Evolutionary conservation across 805 yeast species (phyloP).

Genomic region (Tetrapisispora iriomotensis): DNA sequence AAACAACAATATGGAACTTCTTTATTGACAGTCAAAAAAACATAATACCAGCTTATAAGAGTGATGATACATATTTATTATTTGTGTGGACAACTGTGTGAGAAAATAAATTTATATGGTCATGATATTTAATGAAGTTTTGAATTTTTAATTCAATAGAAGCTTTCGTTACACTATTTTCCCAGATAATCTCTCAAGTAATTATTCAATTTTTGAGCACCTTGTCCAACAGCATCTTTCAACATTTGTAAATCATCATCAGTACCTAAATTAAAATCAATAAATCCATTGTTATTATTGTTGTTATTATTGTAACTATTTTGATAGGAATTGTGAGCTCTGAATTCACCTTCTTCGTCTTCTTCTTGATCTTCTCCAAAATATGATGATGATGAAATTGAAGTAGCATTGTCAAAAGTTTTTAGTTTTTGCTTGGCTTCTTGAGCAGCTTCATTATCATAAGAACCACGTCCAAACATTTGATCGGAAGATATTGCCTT

Average conservation of each 20-base stretch:
- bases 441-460: conserved; percentile 63
- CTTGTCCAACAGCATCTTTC: conserved; percentile 87
- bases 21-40: no score
- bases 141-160: no score
- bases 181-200: conserved; percentile 78
- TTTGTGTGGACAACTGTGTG: no score
- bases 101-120: no score
- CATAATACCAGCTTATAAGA: no score
- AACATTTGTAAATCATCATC: conserved; percentile 81
- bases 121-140: no score
- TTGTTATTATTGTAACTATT: conserved; percentile 17
- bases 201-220: conserved; percentile 81
- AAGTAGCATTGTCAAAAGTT: conserved; percentile 73
- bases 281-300: conserved; percentile 38
- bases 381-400: conserved; percentile 86
- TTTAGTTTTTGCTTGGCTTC: conserved; percentile 80
- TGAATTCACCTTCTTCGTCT: conserved; percentile 9
- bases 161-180: no score
- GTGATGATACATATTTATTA: no score
- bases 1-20: no score
- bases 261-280: conserved; percentile 63
- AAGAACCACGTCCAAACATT: conserved; percentile 79
- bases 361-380: conserved; percentile 71
- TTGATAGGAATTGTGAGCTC: conserved; percentile 1
- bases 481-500: conserved; percentile 96